A percentile compares a stretch with the other conserved stretches of the same genome.
These are phyloP conservation scores for Alternaria sp. DNA, from an alignment of 2,329 filamentous ascomycete species.

Conservation along the genomic window DNA sequence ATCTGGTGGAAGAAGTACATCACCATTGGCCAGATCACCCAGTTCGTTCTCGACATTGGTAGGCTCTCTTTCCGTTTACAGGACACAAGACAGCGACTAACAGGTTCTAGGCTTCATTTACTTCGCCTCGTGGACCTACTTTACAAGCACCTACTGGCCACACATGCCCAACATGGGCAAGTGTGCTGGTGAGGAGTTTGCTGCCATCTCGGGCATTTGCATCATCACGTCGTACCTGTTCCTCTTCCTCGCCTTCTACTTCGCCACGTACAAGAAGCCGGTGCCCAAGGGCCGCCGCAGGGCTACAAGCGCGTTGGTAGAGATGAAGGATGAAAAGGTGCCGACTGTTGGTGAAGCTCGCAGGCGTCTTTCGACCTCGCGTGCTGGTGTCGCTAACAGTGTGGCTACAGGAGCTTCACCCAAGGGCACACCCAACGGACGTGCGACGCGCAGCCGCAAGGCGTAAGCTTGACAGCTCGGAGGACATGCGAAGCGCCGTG, in stretches of 20 bases:
- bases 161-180: constrained; percentile 83
- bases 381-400: constrained; percentile 52
- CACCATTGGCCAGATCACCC: constrained; percentile 93
- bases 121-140: constrained; percentile 99
- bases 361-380: constrained; percentile 58
- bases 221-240: constrained; percentile 95
- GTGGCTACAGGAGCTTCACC: constrained; percentile 54
- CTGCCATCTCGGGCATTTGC: constrained; percentile 88
- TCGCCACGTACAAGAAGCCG: constrained; percentile 92
- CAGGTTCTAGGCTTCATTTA: constrained; percentile 83
- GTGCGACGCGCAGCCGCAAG: constrained; percentile 73
- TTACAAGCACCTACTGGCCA: constrained; percentile 87
- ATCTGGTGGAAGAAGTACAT: constrained; percentile 99
- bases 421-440: constrained; percentile 63
- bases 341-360: constrained; percentile 62
- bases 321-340: constrained; percentile 78
- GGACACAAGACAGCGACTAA: constrained; percentile 28
- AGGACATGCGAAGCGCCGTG: constrained; percentile 8
- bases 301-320: constrained; percentile 84
- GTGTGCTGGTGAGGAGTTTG: constrained; percentile 96
- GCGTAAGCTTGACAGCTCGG: constrained; percentile 58
- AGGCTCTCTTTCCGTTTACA: constrained; percentile 51
- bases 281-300: constrained; percentile 76
- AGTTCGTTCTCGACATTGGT: constrained; percentile 97
- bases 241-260: constrained; percentile 99